These are phyloP conservation scores for Aegilops tauschii DNA, from an alignment of 176 grass and related monocot species.

Conservation along the genomic window DNA sequence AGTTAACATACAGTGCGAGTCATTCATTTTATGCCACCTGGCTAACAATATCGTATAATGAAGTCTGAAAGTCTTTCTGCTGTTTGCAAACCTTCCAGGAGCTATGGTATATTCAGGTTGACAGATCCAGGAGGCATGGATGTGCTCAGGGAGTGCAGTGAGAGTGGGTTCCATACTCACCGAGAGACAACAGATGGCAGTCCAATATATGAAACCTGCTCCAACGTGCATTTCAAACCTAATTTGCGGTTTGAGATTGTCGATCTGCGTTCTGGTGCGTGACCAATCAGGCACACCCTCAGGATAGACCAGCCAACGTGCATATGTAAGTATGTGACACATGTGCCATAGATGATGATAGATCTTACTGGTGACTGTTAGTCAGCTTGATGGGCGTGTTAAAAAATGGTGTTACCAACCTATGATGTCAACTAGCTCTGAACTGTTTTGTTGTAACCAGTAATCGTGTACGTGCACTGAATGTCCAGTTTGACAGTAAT, in stretches of 20 bases:
- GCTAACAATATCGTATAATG: background rate
- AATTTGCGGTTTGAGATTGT: constrained; percentile 96
- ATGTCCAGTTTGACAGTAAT: no score
- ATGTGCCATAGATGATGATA: background rate
- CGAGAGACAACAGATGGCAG: constrained; percentile 41
- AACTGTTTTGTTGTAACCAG: no score
- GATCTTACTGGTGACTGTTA: background rate
- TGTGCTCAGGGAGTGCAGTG: constrained; percentile 62
- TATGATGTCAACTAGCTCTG: background rate
- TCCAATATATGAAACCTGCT: constrained; percentile 71
- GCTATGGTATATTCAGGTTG: constrained; percentile 89
- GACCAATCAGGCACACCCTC: constrained; percentile 5
- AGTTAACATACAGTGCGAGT: background rate
- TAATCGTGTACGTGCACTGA: no score
- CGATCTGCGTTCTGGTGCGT: constrained; percentile 60
- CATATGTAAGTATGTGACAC: background rate
- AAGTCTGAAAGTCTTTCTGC: constrained; percentile 15
- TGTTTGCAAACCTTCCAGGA: constrained; percentile 50
- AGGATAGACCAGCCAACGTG: no score
- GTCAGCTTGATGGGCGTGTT: background rate
- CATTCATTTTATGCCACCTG: background rate
- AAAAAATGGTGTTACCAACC: background rate
- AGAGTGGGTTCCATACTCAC: constrained; percentile 80
- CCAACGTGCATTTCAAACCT: constrained; percentile 68
- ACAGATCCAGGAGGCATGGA: constrained; percentile 78